Evolutionary conservation across 805 yeast genomes (phyloP).

Genomic region (Candida ponderosae): DNA sequence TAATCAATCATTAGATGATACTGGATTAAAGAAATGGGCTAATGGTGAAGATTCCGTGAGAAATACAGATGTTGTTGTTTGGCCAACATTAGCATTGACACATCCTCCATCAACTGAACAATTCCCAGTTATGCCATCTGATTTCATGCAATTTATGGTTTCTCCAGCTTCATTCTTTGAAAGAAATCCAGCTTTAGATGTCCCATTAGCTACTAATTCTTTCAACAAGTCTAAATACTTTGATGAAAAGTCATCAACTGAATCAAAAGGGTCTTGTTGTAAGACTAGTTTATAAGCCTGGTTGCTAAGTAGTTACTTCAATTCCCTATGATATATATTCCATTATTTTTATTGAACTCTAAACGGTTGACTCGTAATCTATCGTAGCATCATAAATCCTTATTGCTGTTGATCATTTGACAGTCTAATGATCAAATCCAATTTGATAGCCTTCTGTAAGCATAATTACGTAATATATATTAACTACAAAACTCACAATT

Average conservation of each 20-base stretch:
- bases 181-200: constrained; percentile 69
- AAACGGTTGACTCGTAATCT: too few species aligned
- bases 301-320: too few species aligned
- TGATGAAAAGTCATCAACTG: constrained; percentile 18
- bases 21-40: constrained; percentile 69
- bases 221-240: constrained; percentile 55
- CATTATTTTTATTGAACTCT: too few species aligned
- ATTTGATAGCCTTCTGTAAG: too few species aligned
- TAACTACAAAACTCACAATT: too few species aligned
- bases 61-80: constrained; percentile 68
- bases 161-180: constrained; percentile 71
- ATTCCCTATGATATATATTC: too few species aligned
- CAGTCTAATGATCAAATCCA: too few species aligned
- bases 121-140: constrained; percentile 88
- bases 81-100: constrained; percentile 78
- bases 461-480: too few species aligned
- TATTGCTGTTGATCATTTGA: too few species aligned
- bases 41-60: constrained; percentile 60
- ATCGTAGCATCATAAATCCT: too few species aligned
- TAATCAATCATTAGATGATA: constrained; percentile 64
- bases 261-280: neutral
- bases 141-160: constrained; percentile 59
- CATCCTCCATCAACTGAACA: constrained; percentile 81
- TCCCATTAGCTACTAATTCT: constrained; percentile 61
- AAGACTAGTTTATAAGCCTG: constrained; percentile 1